A percentile compares a stretch with the other conserved stretches of the same genome.
phyloP scores from a whole-genome alignment of 1,284 basidiomycete genomes.

The Marasmius oreades region DNA sequence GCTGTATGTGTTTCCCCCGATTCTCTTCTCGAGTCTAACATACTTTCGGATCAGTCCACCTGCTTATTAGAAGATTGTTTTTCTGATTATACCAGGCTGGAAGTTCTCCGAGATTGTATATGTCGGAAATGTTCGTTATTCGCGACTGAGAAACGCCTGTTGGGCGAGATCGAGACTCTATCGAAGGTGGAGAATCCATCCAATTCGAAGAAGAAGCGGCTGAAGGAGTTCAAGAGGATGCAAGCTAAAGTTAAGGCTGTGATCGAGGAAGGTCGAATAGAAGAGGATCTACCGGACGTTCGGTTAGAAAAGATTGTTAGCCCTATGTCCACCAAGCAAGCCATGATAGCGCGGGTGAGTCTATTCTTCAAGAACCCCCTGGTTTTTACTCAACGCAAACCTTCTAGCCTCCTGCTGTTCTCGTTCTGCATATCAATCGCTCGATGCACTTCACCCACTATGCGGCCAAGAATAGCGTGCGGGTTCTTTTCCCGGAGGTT shows the following conservation, averaged over 20 bases:
- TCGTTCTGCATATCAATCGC: constrained; percentile 85
- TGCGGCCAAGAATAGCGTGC: constrained; percentile 77
- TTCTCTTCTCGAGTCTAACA: constrained; percentile 7
- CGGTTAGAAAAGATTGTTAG: constrained; percentile 73
- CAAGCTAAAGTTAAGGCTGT: constrained; percentile 57
- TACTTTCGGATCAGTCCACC: constrained; percentile 34
- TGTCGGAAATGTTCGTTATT: constrained; percentile 80
- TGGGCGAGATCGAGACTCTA: constrained; percentile 53
- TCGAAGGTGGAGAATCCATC: constrained; percentile 45
- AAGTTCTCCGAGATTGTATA: constrained; percentile 78
- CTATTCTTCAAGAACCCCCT: constrained; percentile 4
- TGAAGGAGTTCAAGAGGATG: constrained; percentile 64
- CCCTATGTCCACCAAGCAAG: constrained; percentile 78
- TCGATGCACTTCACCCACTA: constrained; percentile 77
- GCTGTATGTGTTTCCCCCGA: constrained; percentile 38
- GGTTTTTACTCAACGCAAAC: background rate
- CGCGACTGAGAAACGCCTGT: constrained; percentile 61
- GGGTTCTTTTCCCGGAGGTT: constrained; percentile 79
- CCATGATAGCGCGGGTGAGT: constrained; percentile 80
- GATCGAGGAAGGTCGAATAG: constrained; percentile 72
- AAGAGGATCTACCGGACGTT: constrained; percentile 75
- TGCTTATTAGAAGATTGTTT: constrained; percentile 73
- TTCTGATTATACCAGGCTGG: constrained; percentile 78
- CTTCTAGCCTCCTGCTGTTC: constrained; percentile 71
- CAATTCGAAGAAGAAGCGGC: constrained; percentile 66